Evolutionary conservation across 2,329 filamentous ascomycete species (phyloP).

Genomic region (Polychaeton citri): DNA sequence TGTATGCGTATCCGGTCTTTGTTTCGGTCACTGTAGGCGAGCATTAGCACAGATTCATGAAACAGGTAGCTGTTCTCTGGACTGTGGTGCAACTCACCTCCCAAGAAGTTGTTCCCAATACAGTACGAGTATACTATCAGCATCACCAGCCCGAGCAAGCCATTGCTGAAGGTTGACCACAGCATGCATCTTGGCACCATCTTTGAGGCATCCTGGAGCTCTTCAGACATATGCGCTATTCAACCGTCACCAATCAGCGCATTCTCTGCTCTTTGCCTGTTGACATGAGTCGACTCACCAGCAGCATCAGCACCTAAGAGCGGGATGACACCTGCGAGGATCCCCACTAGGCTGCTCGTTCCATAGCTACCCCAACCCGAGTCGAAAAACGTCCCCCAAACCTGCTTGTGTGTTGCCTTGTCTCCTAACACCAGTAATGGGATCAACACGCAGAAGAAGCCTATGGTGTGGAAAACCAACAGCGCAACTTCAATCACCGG

Average conservation of each 20-base stretch:
- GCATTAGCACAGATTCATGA: neutral
- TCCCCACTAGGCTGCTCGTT: constrained; percentile 8
- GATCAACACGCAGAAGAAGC: constrained; percentile 36
- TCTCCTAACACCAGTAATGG: constrained; percentile 21
- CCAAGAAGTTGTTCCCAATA: too few relatives aligned
- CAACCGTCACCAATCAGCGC: neutral
- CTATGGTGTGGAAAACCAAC: constrained; percentile 34
- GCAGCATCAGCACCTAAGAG: constrained; percentile 10
- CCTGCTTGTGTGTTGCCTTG: neutral
- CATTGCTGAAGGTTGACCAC: neutral
- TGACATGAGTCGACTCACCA: neutral
- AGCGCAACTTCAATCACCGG: constrained; percentile 36
- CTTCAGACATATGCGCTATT: neutral
- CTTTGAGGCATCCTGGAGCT: neutral
- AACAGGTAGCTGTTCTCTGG: too few relatives aligned
- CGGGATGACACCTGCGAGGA: constrained; percentile 8
- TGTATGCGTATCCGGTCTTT: neutral
- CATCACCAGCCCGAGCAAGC: neutral
- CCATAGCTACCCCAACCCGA: constrained; percentile 9
- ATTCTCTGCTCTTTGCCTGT: neutral
- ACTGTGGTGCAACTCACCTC: too few relatives aligned
- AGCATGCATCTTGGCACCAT: neutral
- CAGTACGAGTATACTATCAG: neutral
- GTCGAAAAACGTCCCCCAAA: constrained; percentile 8
- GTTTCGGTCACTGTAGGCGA: too few relatives aligned